Evolutionary conservation across 305 asterid genomes (phyloP), one percentile per base, ranked within the genome.

Genomic region (Fraxinus nigra): DNA sequence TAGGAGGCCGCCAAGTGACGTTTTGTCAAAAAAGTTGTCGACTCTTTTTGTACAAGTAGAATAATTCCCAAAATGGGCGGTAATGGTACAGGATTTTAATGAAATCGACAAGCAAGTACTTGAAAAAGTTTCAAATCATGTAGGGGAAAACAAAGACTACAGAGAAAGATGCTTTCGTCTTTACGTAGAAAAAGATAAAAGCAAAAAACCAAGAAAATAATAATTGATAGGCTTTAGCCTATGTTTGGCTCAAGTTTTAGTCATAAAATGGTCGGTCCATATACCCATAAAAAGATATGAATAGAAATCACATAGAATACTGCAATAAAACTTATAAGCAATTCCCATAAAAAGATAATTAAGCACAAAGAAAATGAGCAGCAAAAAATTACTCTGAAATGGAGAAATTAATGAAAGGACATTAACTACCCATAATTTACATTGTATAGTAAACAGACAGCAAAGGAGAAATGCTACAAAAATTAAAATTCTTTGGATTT

Each of bases 401-500:
- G 80, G 48, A 46, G 79, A 75, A 69, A 75, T 33, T 34, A 75
- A 63, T 7, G 24, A 26, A 78, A 48, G 54, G 32, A 61, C 9
- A 46, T 35, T 38, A 77, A 81, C 83, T 76, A 79, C 75, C 79
- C 76, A 63, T 83, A 85, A 86, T 88, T 83, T 88, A 88, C 91
- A 86, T 43, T 78, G 85, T 37, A 83, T 78, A 48, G 63, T 79
- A 77, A 72, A 48, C 43, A 76, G 63, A 84, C 83, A 83, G 76
- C 83, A 85, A 81, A 83, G 79, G 76, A 79, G 63, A 80, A n/a
- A 26, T 81, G 86, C 86, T 80, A 59, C 90, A 85, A 87, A 89
- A 85, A 82, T 84, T 81, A 73, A 85, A 84, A 40, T 32, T 81
- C 84, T 79, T 72, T 74, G 74, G 72, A 84, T 78, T 84, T 80